Evolutionary conservation across 2,329 filamentous ascomycete species (phyloP), one percentile per base, ranked within the genome.

Genomic region (Elsinoe perseae): DNA sequence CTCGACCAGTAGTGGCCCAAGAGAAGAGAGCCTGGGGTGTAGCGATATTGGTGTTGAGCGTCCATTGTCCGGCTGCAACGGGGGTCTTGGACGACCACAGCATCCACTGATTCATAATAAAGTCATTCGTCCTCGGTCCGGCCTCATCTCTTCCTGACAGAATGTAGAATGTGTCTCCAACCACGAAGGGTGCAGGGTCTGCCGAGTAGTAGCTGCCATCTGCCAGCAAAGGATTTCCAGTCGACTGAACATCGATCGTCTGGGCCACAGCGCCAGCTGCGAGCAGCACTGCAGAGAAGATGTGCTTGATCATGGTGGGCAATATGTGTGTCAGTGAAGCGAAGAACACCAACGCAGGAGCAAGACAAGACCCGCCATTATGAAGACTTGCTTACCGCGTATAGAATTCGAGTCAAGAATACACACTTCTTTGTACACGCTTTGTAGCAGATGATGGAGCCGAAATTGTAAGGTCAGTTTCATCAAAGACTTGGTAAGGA

Each of bases 71-170:
- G 25, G 21, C 48, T 9, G 48, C 25, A 38, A n/a, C n/a, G 5
- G 48, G 28, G 4, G 30, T 52, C 48, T 52, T 52, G 48, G 48
- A 52, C 16, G 56, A 57, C 25, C 50, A 57, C 1, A 57, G 48
- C 40, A 50, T 40, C 56, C 56, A 57, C n/a, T 57, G 34, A 10
- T 54, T 57, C 56, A 57, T 57, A 40, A 52, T 52, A 38, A 52
- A 52, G 48, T 57, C 50, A 36, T 57, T 53, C 36, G 28, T 57
- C 5, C 44, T 57, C 16, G 56, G 50, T 18, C 36, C 56, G 16
- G 50, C 43, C 38, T 57, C 56, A 46, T 57, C 56, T 20, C 43
- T 48, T 23, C 50, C 56, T 10, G 56, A 50, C 14, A 57, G 38
- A 27, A 57, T 50, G 27, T 57, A 57, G 36, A 57, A 34, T 5